Conservation (phyloP, 75 land plant species). For the Ceratopteris richardii region DNA sequence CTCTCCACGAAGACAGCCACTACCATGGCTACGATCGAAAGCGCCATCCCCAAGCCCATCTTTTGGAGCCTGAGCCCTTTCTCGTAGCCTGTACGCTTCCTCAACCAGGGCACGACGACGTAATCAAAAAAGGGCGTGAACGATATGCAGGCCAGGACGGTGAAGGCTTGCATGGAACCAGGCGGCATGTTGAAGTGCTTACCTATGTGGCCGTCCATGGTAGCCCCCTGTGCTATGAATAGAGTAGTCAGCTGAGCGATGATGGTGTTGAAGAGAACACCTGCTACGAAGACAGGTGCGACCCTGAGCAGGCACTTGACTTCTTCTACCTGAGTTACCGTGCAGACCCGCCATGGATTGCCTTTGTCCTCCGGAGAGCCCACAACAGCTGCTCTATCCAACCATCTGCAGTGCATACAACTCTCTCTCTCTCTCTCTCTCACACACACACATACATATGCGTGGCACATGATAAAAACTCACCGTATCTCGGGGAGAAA, state of each 20-base stretch:
- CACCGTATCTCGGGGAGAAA: background rate
- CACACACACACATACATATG: background rate
- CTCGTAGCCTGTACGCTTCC: no score
- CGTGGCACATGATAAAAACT: background rate
- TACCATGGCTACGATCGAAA: background rate
- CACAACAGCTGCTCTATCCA: conserved; percentile 59
- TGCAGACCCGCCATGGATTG: conserved; percentile 48
- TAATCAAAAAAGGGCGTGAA: no score
- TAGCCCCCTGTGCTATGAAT: no score
- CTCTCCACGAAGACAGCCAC: conserved; percentile 19
- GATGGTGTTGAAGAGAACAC: no score
- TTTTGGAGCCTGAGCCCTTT: no score
- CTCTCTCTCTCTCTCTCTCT: background rate
- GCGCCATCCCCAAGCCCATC: no score
- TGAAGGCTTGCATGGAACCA: no score
- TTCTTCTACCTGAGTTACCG: conserved; percentile 65
- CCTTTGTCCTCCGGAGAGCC: conserved; percentile 5
- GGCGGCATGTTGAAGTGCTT: no score
- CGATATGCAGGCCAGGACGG: no score
- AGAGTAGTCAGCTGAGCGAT: no score
- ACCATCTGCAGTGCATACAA: conserved; percentile 31
- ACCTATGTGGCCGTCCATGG: no score
- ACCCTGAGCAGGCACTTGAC: conserved; percentile 50
- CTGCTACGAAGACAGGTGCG: conserved; percentile 35
- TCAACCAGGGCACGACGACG: no score